phyloP scores from a whole-genome alignment of 345 rosid species.

The Psidium friedrichsthalianum region DNA sequence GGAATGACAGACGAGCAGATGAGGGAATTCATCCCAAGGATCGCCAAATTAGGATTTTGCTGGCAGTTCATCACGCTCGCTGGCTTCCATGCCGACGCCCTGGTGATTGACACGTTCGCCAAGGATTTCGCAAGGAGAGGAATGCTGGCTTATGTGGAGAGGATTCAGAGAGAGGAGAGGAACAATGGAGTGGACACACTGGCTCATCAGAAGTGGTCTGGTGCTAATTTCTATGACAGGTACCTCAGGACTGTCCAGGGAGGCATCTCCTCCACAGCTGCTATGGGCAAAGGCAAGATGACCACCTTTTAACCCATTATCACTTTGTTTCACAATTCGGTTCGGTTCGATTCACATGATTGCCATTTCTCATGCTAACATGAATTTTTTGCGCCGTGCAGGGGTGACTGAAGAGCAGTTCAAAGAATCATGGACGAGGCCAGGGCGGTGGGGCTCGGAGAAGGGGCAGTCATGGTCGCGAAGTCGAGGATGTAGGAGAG shows the following conservation, averaged over 20 bases:
- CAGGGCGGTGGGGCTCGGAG: conserved; percentile 37
- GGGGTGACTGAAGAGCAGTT: conserved; percentile 97
- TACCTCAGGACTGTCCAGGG: conserved; percentile 90
- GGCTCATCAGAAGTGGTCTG: conserved; percentile 98
- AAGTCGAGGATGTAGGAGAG: conserved; percentile 67
- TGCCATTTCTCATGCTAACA: neutral
- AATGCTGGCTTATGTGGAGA: conserved; percentile 94
- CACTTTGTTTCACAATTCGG: neutral
- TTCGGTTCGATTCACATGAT: neutral
- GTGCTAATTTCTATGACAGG: conserved; percentile 82
- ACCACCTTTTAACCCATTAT: neutral
- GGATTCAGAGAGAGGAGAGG: conserved; percentile 96
- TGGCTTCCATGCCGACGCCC: conserved; percentile 91
- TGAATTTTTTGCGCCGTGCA: conserved; percentile 1
- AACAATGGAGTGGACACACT: conserved; percentile 86
- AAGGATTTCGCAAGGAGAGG: conserved; percentile 75
- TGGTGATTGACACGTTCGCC: conserved; percentile 75
- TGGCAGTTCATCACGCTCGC: conserved; percentile 98
- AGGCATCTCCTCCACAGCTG: conserved; percentile 94
- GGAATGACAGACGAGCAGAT: conserved; percentile 80
- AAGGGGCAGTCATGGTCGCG: conserved; percentile 54
- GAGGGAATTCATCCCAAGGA: conserved; percentile 78
- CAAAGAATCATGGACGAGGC: conserved; percentile 80
- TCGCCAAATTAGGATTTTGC: conserved; percentile 69
- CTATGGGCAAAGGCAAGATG: conserved; percentile 87